Base-by-base conservation (phyloP, 805 yeast genomes). In the Saturnispora sekii region DNA sequence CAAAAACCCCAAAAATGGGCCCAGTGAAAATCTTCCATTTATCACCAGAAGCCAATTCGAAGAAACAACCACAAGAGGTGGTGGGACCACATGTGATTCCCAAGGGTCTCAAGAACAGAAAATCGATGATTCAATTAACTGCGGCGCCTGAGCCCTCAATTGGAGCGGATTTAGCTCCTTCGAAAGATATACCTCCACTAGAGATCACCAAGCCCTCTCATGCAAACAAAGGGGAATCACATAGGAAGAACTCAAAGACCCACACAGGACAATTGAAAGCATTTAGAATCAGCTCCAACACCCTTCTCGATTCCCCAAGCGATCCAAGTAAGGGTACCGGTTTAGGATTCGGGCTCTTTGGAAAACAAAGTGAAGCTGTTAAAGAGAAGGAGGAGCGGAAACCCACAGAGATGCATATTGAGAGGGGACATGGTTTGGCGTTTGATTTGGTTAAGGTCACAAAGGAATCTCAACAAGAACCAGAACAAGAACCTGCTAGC, bases 241-340 rank as follows among this genome's bases (percentile, higher is more conserved):
- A 29, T 4, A 15, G 14, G 10, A 30, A 15, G 12, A 16, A 28
- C n/a, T 21, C 26, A 21, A 21, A 8, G 2, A 21, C 26, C 26
- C 5, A 21, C 8, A 21, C 26, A 8, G 41, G 41, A n/a, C 35
- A 48, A n/a, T 32, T 49, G 10, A 48, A 40, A 26, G 35, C 47
- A 18, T 51, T 51, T 28, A 44, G 53, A 26, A 48, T 48, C 5
- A 38, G 28, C 21, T 41, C 46, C 4, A 32, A 14, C 16, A 15
- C 35, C 14, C 37, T 29, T 30, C 34, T 3, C 17, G 32, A 17
- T 5, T 26, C 2, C 10, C 26, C 31, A 10, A 30, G n/a, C n/a
- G 14, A 5, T 5, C 31, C 15, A 11, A 18, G 5, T 12, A 39
- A 9, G 28, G 26, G 10, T 21, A 21, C 26, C 26, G 17, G 15